A percentile compares a stretch with the other conserved stretches of the same genome.
These are phyloP conservation scores for Tricholoma sp. DNA, from an alignment of 768 basidiomycete genomes.

Conservation along the genomic window DNA sequence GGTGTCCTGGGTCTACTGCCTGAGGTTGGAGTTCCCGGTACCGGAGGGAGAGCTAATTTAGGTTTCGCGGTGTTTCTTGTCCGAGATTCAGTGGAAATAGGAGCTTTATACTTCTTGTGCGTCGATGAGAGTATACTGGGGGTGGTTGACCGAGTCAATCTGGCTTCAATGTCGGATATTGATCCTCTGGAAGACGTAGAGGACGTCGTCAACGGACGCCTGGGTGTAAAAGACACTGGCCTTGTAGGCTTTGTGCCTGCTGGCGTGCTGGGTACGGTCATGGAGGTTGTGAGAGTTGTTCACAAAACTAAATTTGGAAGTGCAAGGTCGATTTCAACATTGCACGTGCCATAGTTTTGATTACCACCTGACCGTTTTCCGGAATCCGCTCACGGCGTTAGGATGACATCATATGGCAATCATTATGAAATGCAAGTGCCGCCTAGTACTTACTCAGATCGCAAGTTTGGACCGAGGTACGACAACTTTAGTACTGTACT, in stretches of 20 bases:
- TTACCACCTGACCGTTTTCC: not conserved
- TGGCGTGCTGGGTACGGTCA: constrained; percentile 20
- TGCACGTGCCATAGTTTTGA: not conserved
- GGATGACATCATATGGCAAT: too few species aligned
- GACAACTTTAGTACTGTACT: too few species aligned
- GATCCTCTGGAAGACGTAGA: constrained; percentile 24
- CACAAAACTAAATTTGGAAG: not conserved
- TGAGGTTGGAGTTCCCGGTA: constrained; percentile 53
- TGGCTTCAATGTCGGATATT: constrained; percentile 19
- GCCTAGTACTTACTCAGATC: too few species aligned
- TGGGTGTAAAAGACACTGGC: constrained; percentile 50
- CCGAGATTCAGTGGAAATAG: constrained; percentile 44
- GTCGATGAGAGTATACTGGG: constrained; percentile 31
- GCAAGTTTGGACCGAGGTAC: too few species aligned
- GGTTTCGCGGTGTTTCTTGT: constrained; percentile 12
- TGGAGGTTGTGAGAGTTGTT: not conserved
- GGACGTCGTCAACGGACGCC: constrained; percentile 37
- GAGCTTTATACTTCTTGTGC: constrained; percentile 65
- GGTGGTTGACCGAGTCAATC: constrained; percentile 28
- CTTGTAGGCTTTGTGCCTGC: constrained; percentile 32
- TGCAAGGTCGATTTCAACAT: not conserved
- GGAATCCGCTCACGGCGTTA: too few species aligned
- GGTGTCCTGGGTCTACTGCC: constrained; percentile 48
- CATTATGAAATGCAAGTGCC: too few species aligned
- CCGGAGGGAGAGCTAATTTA: constrained; percentile 36